Percentiles rank a stretch among this genome's conserved stretches.
phyloP scores from a whole-genome alignment of 2,329 filamentous ascomycete genomes.

The Penicillium sp. region DNA sequence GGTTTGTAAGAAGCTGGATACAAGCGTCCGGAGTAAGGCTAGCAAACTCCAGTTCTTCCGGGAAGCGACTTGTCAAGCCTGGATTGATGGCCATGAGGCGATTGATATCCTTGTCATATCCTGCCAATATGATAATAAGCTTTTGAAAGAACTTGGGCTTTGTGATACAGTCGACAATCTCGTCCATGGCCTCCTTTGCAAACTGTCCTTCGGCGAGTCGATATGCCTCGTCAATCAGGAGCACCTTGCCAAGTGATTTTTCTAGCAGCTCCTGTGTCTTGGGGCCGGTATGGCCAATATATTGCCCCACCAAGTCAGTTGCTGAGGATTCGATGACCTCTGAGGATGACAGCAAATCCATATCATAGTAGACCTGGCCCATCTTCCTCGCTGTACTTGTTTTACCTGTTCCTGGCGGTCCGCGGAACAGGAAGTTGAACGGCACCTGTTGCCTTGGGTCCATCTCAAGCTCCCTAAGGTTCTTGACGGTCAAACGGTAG shows the following conservation, averaged over 20 bases:
- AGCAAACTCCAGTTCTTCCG: constrained; percentile 27
- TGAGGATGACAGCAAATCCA: constrained; percentile 66
- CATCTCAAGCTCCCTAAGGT: constrained; percentile 56
- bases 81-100: constrained; percentile 65
- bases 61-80: constrained; percentile 68
- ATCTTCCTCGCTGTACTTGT: constrained; percentile 72
- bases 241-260: constrained; percentile 64
- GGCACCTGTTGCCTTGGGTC: constrained; percentile 62
- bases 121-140: constrained; percentile 70
- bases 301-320: constrained; percentile 68
- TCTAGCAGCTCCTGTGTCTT: constrained; percentile 65
- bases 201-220: constrained; percentile 56
- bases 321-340: constrained; percentile 69
- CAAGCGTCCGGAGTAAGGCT: no score
- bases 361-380: constrained; percentile 73
- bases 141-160: constrained; percentile 61
- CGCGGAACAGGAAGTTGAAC: constrained; percentile 16
- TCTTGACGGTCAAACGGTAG: constrained; percentile 58
- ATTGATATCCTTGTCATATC: constrained; percentile 71
- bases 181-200: constrained; percentile 37
- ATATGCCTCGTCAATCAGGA: constrained; percentile 74
- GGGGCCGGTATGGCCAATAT: constrained; percentile 69
- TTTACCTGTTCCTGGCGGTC: constrained; percentile 64
- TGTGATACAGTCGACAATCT: constrained; percentile 19
- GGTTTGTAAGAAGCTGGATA: no score